Evolutionary conservation across 768 basidiomycete species (phyloP), one percentile per base, ranked within the genome.

Genomic region (Leccinum sublutescens): DNA sequence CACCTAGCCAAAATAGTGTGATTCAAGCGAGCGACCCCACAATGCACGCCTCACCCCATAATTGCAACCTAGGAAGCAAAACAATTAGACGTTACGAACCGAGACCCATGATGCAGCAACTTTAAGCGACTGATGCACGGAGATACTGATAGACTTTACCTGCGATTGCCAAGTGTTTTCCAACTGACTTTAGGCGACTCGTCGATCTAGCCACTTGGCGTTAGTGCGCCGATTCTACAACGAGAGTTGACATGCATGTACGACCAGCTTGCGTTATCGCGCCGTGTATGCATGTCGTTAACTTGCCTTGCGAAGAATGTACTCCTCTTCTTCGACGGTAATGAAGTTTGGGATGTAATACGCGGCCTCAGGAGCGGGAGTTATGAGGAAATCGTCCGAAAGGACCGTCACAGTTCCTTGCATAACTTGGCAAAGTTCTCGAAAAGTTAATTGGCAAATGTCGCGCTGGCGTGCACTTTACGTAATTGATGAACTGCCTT

Each of bases 321-420:
- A 89, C 40, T 78, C 75, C 67, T 96, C 93, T 75, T 96, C 93
- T 29, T 86, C 83, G 57, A 80, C 82, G 56, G 84, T 83, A 38
- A 90, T 77, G 71, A 94, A 95, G 62, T 92, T 78, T 6, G 90
- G 89, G 19, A 94, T 78, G 73, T 95, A 94, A 67, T 83, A 85
- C 3, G 78, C 77, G 56, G 80, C 78, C 49, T 74, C 66, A 48
- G 59, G 62, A 14, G 69, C 62, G 29, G 77, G 78, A 31, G 55
- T 58, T 48, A 62, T 21, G 31, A 68, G 66, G 56, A 62, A 51
- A 17, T 59, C 62, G 43, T 49, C 40, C 14, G 50, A 56, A 40
- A 58, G 53, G 61, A 51, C 29, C 29, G 0, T 29, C 29, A 29
- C 48, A 33, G 52, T 48, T 56, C 45, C 36, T 59, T 40, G 62